phyloP scores from a whole-genome alignment of 768 basidiomycete genomes.

The Auriculariales sp. region DNA sequence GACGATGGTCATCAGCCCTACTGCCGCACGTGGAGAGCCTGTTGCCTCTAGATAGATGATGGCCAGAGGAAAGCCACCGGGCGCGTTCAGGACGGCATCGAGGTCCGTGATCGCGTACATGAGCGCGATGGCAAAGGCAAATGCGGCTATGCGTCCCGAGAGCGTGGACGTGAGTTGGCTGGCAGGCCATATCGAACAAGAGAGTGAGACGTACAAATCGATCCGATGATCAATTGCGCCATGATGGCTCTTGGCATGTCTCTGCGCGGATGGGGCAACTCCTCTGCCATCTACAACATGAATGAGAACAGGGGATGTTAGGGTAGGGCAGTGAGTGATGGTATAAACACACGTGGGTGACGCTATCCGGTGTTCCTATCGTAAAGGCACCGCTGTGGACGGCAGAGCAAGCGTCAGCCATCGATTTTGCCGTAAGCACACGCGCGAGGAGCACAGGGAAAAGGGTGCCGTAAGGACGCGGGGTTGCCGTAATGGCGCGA shows the following conservation, averaged over 20 bases:
- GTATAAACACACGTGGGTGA: not conserved
- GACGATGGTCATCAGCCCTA: not conserved
- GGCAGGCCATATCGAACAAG: not conserved
- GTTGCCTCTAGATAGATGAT: not conserved
- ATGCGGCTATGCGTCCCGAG: not conserved
- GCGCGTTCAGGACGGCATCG: not conserved
- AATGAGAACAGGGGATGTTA: not conserved
- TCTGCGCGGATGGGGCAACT: not conserved
- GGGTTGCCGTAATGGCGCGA: not conserved
- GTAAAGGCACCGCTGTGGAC: not conserved
- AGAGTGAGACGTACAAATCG: not conserved
- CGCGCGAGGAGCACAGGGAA: too few species aligned
- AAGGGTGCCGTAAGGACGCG: not conserved
- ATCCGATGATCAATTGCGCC: not conserved
- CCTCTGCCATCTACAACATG: not conserved
- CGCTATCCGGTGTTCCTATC: not conserved
- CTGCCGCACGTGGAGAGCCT: not conserved
- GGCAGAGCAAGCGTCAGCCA: too few species aligned
- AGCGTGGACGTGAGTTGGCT: too few species aligned
- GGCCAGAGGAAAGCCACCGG: not conserved
- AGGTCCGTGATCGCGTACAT: conserved; percentile 1
- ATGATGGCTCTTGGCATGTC: not conserved
- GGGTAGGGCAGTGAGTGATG: too few species aligned
- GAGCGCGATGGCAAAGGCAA: not conserved
- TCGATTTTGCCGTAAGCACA: too few species aligned